These are phyloP conservation scores for Tylopilus sp. DNA, from an alignment of 768 basidiomycete genomes.

Conservation along the genomic window DNA sequence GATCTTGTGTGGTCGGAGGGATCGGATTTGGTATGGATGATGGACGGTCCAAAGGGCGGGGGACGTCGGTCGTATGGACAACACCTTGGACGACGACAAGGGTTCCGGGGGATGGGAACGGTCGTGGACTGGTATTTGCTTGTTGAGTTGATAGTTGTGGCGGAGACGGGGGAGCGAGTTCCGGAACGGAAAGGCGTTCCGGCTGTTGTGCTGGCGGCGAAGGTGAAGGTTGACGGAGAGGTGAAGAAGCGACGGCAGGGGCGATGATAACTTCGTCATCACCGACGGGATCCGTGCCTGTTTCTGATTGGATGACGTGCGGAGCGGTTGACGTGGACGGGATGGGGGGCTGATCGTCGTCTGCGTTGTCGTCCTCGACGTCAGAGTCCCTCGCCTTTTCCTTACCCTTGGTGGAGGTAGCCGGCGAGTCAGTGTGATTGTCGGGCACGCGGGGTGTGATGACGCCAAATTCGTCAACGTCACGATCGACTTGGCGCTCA, in stretches of 20 bases:
- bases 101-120: constrained; percentile 72
- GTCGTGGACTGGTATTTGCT: constrained; percentile 28
- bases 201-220: constrained; percentile 10
- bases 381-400: constrained; percentile 30
- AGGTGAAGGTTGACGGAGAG: constrained; percentile 8
- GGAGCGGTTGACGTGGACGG: constrained; percentile 21
- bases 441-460: constrained; percentile 28
- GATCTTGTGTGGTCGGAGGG: constrained; percentile 1
- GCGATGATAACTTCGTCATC: constrained; percentile 23
- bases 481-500: constrained; percentile 28
- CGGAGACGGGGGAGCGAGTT: constrained; percentile 13
- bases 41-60: constrained; percentile 33
- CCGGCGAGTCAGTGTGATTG: constrained; percentile 24
- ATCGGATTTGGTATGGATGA: constrained; percentile 11
- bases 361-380: constrained; percentile 4
- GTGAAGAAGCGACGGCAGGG: constrained; percentile 12
- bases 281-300: constrained; percentile 1
- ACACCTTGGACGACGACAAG: constrained; percentile 83
- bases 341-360: not conserved
- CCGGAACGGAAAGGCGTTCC: constrained; percentile 11
- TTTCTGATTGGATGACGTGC: constrained; percentile 3
- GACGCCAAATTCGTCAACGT: constrained; percentile 27
- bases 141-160: constrained; percentile 24
- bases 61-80: constrained; percentile 71
- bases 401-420: constrained; percentile 33